Percentiles rank a stretch among this genome's conserved stretches.
These are phyloP conservation scores for Asterophora lycoperdoides DNA, from an alignment of 768 basidiomycete genomes.

Conservation along the genomic window DNA sequence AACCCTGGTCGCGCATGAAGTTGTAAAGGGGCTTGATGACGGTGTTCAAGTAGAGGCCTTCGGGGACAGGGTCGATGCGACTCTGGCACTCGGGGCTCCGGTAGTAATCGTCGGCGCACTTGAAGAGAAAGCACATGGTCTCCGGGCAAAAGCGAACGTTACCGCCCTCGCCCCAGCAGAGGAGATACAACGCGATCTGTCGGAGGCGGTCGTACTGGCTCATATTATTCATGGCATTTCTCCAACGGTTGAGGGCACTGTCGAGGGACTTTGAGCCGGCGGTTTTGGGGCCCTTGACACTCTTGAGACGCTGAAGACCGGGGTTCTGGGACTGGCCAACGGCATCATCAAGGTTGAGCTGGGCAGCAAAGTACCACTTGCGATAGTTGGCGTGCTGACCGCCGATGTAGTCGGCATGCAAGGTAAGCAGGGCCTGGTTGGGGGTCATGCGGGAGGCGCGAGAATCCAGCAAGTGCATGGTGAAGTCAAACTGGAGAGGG, in stretches of 20 bases:
- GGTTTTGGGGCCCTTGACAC: constrained; percentile 62
- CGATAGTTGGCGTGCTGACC: constrained; percentile 99
- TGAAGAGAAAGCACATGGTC: constrained; percentile 98
- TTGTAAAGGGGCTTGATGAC: constrained; percentile 94
- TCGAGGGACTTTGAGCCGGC: constrained; percentile 76
- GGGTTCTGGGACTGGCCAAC: constrained; percentile 94
- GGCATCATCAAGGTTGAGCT: constrained; percentile 98
- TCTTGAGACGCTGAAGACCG: constrained; percentile 83
- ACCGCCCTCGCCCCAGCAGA: constrained; percentile 98
- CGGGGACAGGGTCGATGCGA: constrained; percentile 85
- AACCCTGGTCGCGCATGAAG: constrained; percentile 96
- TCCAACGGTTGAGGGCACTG: constrained; percentile 90
- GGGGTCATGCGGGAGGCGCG: constrained; percentile 98
- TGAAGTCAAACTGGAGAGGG: constrained; percentile 78
- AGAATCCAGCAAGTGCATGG: constrained; percentile 97
- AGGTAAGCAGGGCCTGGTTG: constrained; percentile 90
- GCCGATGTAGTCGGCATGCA: constrained; percentile 98
- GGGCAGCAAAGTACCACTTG: constrained; percentile 99
- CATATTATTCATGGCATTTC: constrained; percentile 99
- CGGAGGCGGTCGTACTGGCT: constrained; percentile 96
- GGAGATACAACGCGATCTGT: constrained; percentile 91
- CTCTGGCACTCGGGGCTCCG: constrained; percentile 98
- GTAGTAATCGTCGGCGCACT: constrained; percentile 99
- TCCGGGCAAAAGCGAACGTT: constrained; percentile 98
- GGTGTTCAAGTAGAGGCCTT: constrained; percentile 87